A percentile compares a stretch with the other conserved stretches of the same genome.
These are phyloP conservation scores for Lathyrus aphaca DNA, from an alignment of 306 rosid species.

Conservation along the genomic window DNA sequence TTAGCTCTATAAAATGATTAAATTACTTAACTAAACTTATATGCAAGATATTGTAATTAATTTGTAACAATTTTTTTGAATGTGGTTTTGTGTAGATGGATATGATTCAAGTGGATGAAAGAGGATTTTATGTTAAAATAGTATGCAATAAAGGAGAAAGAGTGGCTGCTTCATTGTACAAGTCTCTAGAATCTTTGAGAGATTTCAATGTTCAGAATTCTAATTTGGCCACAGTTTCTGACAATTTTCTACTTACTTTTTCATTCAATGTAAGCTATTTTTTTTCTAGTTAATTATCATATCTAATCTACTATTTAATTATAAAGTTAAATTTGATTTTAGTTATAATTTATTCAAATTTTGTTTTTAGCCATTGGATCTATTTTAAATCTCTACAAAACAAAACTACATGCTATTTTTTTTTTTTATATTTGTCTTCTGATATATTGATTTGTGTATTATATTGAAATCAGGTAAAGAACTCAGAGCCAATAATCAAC, in stretches of 20 bases:
- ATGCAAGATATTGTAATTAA: background rate
- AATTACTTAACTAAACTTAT: background rate
- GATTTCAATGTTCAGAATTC: conserved; percentile 61
- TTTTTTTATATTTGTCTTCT: background rate
- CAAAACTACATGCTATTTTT: background rate
- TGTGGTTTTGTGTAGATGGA: conserved; percentile 57
- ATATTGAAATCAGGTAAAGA: conserved; percentile 54
- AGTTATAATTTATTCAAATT: background rate
- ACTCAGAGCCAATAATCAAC: conserved; percentile 50
- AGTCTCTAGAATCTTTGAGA: conserved; percentile 68
- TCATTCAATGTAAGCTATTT: conserved; percentile 50
- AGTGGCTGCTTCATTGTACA: conserved; percentile 64
- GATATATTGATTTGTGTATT: conserved; percentile 1
- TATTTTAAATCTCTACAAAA: background rate
- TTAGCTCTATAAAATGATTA: background rate
- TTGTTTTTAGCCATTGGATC: background rate
- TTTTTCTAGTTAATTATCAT: background rate
- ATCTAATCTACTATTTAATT: background rate
- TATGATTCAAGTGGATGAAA: conserved; percentile 77
- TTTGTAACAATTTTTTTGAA: background rate
- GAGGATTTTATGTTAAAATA: conserved; percentile 64
- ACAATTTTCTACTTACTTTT: conserved; percentile 54
- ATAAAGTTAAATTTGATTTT: background rate
- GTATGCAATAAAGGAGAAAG: conserved; percentile 62
- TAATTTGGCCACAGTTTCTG: conserved; percentile 58